A percentile compares a stretch with the other conserved stretches of the same genome.
These are phyloP conservation scores for Fomitopsis pinicola DNA, from an alignment of 1,284 basidiomycete genomes.

Conservation along the genomic window DNA sequence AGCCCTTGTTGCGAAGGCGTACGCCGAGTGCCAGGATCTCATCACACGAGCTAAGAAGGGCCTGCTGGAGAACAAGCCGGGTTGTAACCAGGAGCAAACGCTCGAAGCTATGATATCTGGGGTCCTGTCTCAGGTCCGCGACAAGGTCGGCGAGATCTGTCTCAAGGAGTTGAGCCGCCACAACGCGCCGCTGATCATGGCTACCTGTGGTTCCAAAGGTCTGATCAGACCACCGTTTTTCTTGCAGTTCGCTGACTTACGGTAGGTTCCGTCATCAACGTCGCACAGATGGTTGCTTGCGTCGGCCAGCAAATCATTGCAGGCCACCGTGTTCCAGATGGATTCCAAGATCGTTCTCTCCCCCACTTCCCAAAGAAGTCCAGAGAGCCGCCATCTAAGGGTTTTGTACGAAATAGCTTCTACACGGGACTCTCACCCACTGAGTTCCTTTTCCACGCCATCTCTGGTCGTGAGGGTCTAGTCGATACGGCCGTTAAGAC, in stretches of 20 bases:
- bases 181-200: conserved; percentile 99
- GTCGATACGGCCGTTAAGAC: conserved; percentile 99
- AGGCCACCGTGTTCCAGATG: conserved; percentile 97
- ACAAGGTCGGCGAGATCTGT: conserved; percentile 95
- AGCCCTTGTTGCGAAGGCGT: conserved; percentile 83
- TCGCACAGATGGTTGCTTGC: conserved; percentile 99
- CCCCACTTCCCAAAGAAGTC: conserved; percentile 99
- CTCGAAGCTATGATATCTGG: conserved; percentile 95
- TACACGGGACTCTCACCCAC: conserved; percentile 93
- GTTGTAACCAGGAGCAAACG: conserved; percentile 96
- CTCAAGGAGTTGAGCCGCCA: conserved; percentile 96
- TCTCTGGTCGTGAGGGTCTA: conserved; percentile 96
- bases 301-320: conserved; percentile 99
- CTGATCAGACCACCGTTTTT: not conserved
- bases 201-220: conserved; percentile 99
- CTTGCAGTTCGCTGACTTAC: not conserved
- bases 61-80: conserved; percentile 92
- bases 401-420: conserved; percentile 98
- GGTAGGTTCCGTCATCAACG: conserved; percentile 96
- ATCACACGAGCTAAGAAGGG: conserved; percentile 92
- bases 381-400: conserved; percentile 95
- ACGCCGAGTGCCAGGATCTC: conserved; percentile 82
- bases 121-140: conserved; percentile 91
- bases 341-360: conserved; percentile 97
- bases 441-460: conserved; percentile 98